Base-by-base conservation (phyloP, 441 rosid genomes). In the Pelargonium fulgidum region DNA sequence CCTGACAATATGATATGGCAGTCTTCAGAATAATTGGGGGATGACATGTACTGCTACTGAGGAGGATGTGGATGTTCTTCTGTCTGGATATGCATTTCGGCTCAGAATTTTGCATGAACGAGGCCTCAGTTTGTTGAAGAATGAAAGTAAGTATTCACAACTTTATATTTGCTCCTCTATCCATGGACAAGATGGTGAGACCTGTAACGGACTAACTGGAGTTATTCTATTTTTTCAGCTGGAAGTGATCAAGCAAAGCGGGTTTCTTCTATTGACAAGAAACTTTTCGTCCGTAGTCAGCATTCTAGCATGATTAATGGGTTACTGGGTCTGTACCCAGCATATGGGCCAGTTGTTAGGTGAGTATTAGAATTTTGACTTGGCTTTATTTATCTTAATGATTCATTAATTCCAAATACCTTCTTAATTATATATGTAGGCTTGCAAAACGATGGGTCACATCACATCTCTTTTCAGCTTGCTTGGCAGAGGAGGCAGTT, bases 221-320 rank as follows among this genome's bases (percentile, higher is more conserved):
- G 67, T 4, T 71, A 44, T 9, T 66, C 44, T 69, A 48, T 59
- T 71, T 70, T 74, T 78, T 79, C 74, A 89, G 96, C 62, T 80
- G 92, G 87, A 72, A 75, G 62, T 42, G 81, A 82, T 70, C 86
- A 73, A 72, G 68, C 72, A 72, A 89, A 85, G 85, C 76, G 58
- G 52, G 86, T 90, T 62, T 86, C 86, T 74, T 81, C 85, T 24
- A 69, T 65, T 58, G 99, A 93, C 79, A 85, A 70, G 82, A 81
- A 77, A 68, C 92, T 93, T 62, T 91, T 91, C 78, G 48, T 91
- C 68, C 75, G 76, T 20, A 76, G 93, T 72, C 97, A 91, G 80
- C 99, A 93, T 83, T 86, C 99, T 69, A 93, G 95, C 82, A 91
- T 88, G 93, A 86, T 93, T 62, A 88, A 89, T 82, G 97, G 95